Evolutionary conservation across 306 rosid genomes (phyloP), one percentile per base, ranked within the genome.

Genomic region (Prunus mira): DNA sequence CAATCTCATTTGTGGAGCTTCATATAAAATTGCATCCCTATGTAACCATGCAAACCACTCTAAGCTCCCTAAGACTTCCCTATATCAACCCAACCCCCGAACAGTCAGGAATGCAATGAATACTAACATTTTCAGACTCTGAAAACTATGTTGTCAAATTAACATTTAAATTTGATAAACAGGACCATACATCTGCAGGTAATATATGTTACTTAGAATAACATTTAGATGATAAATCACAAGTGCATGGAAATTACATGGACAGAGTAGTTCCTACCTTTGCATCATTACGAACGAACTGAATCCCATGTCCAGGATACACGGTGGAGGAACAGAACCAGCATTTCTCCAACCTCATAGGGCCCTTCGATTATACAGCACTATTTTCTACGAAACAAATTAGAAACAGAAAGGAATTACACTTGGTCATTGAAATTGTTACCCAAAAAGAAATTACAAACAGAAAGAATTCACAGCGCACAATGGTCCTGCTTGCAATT

Each of bases 281-380:
- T 2, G 96, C 96, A 82, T 91, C 97, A 58, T 94, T 95, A 24
- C 97, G 97, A 75, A 92, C 96, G 81, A 87, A 90, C 78, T 95
- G 97, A 63, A 88, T 91, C 71, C 96, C 98, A 63, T 94, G 98
- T 61, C 98, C 98, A 43, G 98, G 96, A 82, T 94, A 90, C 65
- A 94, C 12, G 0, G 97, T 91, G 10, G 93, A 94, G 65, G 98
- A 94, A 85, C 96, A 93, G 77, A 93, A 93, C 93, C 96, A 93
- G 80, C 97, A 93, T 71, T 91, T 93, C 89, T 93, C 97, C 84
- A 93, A 86, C 83, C 97, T 93, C 96, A 93, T 93, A 17, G 69
- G 9, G n/a, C 2, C 46, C 58, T 43, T 7, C 18, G 10, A 43
- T 46, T 58, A 45, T 72, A 45, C 6, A 24, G 19, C 17, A 5